A percentile compares a stretch with the other conserved stretches of the same genome.
Evolutionary conservation across 352 stramenopile species (phyloP).

Genomic region (Pelagophyceae sp.): DNA sequence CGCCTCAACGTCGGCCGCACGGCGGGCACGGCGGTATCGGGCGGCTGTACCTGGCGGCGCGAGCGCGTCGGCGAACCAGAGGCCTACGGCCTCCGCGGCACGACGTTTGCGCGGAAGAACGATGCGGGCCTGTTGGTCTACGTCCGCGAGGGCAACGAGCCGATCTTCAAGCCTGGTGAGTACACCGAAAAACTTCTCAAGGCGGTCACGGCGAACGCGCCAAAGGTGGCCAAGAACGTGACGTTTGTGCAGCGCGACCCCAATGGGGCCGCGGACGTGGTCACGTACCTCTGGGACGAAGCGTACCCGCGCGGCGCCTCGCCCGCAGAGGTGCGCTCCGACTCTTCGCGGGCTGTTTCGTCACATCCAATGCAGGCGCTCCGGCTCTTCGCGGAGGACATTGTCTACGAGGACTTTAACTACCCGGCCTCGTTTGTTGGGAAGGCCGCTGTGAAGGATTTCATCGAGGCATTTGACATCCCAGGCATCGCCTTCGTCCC

Average conservation of each 20-base stretch:
- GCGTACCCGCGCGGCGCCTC: constrained; percentile 1
- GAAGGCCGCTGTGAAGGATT: constrained; percentile 2
- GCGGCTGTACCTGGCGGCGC: constrained; percentile 5
- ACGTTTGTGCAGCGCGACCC: not conserved
- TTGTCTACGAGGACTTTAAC: constrained; percentile 21
- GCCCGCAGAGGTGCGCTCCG: not conserved
- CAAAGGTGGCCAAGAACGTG: not conserved
- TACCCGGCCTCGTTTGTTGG: not conserved
- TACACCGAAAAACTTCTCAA: not conserved
- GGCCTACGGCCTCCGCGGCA: not conserved
- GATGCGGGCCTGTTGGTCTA: not conserved
- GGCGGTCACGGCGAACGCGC: constrained; percentile 1
- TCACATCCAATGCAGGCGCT: too few species aligned
- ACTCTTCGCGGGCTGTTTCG: not conserved
- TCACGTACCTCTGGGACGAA: constrained; percentile 8
- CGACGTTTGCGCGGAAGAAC: not conserved
- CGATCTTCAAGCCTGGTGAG: constrained; percentile 1
- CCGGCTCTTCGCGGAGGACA: constrained; percentile 7
- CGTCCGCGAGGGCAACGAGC: constrained; percentile 7
- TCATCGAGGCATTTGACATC: constrained; percentile 19
- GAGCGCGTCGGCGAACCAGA: not conserved
- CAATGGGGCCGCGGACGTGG: not conserved
- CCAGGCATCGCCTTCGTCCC: constrained; percentile 18
- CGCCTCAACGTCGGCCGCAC: not conserved
- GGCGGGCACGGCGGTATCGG: not conserved